Percentiles rank a stretch among this genome's conserved stretches.
phyloP scores from a whole-genome alignment of 495 filamentous ascomycete genomes.

The Lasiosphaeriaceae sp. region DNA sequence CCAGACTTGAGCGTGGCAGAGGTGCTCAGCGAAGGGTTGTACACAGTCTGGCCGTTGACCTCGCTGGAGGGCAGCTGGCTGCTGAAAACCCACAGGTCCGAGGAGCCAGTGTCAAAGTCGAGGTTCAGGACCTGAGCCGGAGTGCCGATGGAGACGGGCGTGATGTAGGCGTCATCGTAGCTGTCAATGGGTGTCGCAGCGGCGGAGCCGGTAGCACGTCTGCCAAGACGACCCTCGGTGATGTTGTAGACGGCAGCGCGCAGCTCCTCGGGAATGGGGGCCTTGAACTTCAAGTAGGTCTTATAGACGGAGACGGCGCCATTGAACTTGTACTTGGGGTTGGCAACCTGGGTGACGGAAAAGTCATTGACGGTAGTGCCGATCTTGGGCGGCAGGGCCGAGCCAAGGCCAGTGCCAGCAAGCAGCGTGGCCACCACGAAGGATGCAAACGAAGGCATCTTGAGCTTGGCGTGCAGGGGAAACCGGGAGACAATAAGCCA shows the following conservation, averaged over 20 bases:
- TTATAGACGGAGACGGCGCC: slow-evolving; percentile 53
- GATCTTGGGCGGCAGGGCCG: slow-evolving; percentile 28
- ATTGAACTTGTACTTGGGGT: slow-evolving; percentile 41
- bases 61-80: slow-evolving; percentile 22
- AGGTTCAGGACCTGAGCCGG: slow-evolving; percentile 57
- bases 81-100: slow-evolving; percentile 63
- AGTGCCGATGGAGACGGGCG: slow-evolving; percentile 62
- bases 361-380: slow-evolving; percentile 19
- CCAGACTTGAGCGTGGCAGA: slow-evolving; percentile 48
- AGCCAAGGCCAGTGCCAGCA: slow-evolving; percentile 16
- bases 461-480: not conserved
- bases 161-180: slow-evolving; percentile 64
- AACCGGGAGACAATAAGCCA: not conserved
- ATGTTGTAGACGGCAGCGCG: slow-evolving; percentile 34
- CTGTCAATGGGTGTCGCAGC: slow-evolving; percentile 51
- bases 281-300: slow-evolving; percentile 60
- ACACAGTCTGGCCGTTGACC: slow-evolving; percentile 53
- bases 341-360: slow-evolving; percentile 47
- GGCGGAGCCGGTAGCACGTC: slow-evolving; percentile 40
- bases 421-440: slow-evolving; percentile 18
- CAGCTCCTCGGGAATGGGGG: slow-evolving; percentile 33
- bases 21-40: slow-evolving; percentile 45
- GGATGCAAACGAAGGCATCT: not conserved
- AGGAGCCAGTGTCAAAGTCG: slow-evolving; percentile 74
- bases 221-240: not conserved